phyloP scores from a whole-genome alignment of 768 basidiomycete genomes.

The Kwoniella botswanensis region DNA sequence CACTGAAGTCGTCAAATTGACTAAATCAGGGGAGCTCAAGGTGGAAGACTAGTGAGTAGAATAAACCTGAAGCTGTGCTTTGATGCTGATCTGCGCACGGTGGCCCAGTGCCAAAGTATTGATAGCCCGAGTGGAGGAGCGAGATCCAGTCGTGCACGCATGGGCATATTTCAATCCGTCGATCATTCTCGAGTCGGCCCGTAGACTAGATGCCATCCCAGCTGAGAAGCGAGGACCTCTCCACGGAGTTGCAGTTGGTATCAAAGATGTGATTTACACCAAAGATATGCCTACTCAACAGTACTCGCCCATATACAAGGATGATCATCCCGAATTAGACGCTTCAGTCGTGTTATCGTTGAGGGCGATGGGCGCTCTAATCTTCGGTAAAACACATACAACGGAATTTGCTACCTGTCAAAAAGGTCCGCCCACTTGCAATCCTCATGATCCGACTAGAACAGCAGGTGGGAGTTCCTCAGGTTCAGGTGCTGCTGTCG shows the following conservation, averaged over 20 bases:
- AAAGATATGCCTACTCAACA: slow-evolving; percentile 42
- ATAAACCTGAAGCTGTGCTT: background rate
- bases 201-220: slow-evolving; percentile 37
- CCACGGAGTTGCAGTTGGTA: slow-evolving; percentile 46
- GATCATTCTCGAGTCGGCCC: slow-evolving; percentile 31
- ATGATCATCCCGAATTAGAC: slow-evolving; percentile 36
- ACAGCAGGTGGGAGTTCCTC: slow-evolving; percentile 29
- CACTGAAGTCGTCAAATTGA: slow-evolving; percentile 34
- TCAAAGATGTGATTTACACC: slow-evolving; percentile 51
- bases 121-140: slow-evolving; percentile 34
- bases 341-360: slow-evolving; percentile 40
- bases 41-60: slow-evolving; percentile 40
- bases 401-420: slow-evolving; percentile 46
- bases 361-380: slow-evolving; percentile 41
- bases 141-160: slow-evolving; percentile 39
- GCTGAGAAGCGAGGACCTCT: slow-evolving; percentile 40
- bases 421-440: slow-evolving; percentile 28
- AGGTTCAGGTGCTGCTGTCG: slow-evolving; percentile 28
- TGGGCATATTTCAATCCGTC: slow-evolving; percentile 47
- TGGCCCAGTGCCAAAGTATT: slow-evolving; percentile 34
- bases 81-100: background rate
- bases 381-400: slow-evolving; percentile 50
- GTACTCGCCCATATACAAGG: slow-evolving; percentile 44
- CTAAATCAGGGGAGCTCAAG: slow-evolving; percentile 28
- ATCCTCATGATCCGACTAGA: slow-evolving; percentile 24